These are phyloP conservation scores for Fusarium abutilonis DNA, from an alignment of 2,329 filamentous ascomycete species.

Conservation along the genomic window DNA sequence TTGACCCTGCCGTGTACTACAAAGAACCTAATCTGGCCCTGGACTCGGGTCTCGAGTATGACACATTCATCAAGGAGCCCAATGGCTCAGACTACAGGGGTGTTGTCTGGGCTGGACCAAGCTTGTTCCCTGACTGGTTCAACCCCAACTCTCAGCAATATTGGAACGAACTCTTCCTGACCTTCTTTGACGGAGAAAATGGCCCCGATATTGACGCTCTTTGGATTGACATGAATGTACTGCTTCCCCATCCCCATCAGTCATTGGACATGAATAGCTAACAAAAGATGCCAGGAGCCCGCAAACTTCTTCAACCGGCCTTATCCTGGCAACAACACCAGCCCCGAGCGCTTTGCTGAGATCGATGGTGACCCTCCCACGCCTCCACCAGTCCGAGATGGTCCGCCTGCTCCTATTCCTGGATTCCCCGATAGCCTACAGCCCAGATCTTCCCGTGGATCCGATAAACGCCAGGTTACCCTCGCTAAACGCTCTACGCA, in stretches of 20 bases:
- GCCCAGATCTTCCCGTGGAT: conserved; percentile 21
- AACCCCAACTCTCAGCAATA: conserved; percentile 68
- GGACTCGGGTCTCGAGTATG: conserved; percentile 53
- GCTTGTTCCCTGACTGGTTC: conserved; percentile 82
- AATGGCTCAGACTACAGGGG: conserved; percentile 68
- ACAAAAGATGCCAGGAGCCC: conserved; percentile 23
- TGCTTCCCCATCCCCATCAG: no score
- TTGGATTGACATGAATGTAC: conserved; percentile 75
- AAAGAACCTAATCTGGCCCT: conserved; percentile 53
- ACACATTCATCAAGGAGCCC: conserved; percentile 59
- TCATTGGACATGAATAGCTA: no score
- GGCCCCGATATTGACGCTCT: conserved; percentile 80
- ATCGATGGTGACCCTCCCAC: conserved; percentile 63
- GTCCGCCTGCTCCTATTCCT: conserved; percentile 38
- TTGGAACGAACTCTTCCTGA: conserved; percentile 73
- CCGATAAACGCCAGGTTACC: background rate
- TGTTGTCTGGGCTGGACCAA: conserved; percentile 81
- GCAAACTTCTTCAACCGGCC: conserved; percentile 48
- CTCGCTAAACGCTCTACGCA: background rate
- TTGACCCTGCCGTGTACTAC: conserved; percentile 74
- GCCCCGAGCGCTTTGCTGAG: conserved; percentile 49
- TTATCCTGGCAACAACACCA: conserved; percentile 53
- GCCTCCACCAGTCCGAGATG: conserved; percentile 67
- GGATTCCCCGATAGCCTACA: conserved; percentile 42
- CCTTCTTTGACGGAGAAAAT: conserved; percentile 69